A percentile compares a stretch with the other conserved stretches of the same genome.
Evolutionary conservation across 352 stramenopile species (phyloP).

Genomic region (Pythium rhizo-oryzae): DNA sequence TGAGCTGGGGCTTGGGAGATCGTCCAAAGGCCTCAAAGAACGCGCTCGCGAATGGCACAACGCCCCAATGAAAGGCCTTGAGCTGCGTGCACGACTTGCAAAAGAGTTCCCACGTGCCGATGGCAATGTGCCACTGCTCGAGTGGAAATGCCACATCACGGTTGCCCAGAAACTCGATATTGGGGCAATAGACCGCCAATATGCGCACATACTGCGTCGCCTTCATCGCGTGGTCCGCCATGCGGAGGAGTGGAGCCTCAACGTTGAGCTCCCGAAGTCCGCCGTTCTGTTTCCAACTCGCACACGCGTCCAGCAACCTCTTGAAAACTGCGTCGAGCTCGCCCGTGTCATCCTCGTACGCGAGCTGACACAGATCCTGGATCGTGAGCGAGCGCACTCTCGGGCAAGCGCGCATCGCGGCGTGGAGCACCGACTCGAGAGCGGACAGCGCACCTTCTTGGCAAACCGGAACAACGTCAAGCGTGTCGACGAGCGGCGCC

Average conservation of each 20-base stretch:
- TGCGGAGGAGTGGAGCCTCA: neutral
- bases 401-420: neutral
- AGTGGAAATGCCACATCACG: no score
- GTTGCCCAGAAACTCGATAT: neutral
- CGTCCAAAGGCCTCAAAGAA: conserved; percentile 14
- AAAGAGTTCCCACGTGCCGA: conserved; percentile 6
- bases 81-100: neutral
- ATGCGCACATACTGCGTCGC: neutral
- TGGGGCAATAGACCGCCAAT: neutral
- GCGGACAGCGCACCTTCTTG: neutral
- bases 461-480: neutral
- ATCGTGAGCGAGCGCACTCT: neutral
- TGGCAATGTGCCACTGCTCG: conserved; percentile 6
- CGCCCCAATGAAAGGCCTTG: conserved; percentile 1
- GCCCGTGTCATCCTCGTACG: neutral
- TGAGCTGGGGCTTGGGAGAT: conserved; percentile 7
- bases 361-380: neutral
- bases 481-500: neutral
- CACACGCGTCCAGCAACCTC: no score
- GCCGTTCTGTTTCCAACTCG: neutral
- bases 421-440: neutral
- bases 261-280: neutral
- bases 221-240: neutral
- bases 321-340: no score
- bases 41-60: conserved; percentile 9